Conservation (phyloP, 1,284 basidiomycete genomes). For the Cutaneotrichosporon spelunceum region DNA sequence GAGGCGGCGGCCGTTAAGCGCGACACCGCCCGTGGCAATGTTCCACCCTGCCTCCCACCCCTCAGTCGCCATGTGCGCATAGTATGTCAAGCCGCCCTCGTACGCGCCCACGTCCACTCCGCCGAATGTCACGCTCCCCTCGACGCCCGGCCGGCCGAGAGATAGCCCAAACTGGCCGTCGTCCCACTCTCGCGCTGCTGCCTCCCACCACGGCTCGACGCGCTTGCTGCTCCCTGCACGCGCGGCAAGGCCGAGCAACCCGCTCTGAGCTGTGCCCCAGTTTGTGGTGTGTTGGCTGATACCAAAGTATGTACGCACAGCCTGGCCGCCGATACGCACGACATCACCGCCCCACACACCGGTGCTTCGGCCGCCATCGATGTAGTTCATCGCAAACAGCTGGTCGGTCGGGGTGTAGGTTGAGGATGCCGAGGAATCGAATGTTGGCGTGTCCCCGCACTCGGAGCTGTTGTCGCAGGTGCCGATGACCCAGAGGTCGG, state of each 20-base stretch:
- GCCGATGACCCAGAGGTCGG: conserved; percentile 55
- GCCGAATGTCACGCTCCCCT: conserved; percentile 66
- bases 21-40: not conserved
- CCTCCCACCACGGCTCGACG: conserved; percentile 12
- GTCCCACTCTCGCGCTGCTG: conserved; percentile 5
- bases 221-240: conserved; percentile 36
- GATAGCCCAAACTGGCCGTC: conserved; percentile 9
- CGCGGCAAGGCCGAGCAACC: conserved; percentile 54
- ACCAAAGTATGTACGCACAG: conserved; percentile 67
- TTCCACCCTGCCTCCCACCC: conserved; percentile 7
- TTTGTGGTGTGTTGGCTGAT: conserved; percentile 1
- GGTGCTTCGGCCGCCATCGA: conserved; percentile 53
- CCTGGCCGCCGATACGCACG: conserved; percentile 76
- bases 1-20: not conserved
- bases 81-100: conserved; percentile 70
- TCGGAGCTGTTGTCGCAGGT: conserved; percentile 21
- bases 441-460: conserved; percentile 22
- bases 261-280: conserved; percentile 31
- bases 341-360: conserved; percentile 69
- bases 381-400: conserved; percentile 3
- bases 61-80: conserved; percentile 24
- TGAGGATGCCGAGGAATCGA: conserved; percentile 18
- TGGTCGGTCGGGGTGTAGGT: conserved; percentile 41
- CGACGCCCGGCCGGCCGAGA: conserved; percentile 48
- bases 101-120: conserved; percentile 60